Evolutionary conservation across 225 moss, liverwort and hornwort species (phyloP).

Genomic region (Bryoerythrophyllum caledonicum): DNA sequence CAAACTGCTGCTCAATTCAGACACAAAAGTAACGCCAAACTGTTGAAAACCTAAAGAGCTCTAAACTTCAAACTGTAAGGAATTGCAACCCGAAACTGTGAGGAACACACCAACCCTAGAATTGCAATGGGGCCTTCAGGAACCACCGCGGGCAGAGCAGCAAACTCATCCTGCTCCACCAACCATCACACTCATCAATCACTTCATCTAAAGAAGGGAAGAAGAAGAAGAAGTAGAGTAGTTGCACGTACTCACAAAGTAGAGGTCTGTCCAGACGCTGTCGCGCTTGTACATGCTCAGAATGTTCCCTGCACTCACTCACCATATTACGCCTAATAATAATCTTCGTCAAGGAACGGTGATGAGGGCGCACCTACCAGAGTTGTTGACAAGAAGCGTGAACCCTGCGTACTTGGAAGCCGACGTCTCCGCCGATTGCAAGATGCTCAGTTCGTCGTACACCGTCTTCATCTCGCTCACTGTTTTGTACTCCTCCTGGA

Average conservation of each 20-base stretch:
- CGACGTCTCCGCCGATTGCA: constrained; percentile 50
- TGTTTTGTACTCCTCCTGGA: constrained; percentile 12
- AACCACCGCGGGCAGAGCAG: constrained; percentile 65
- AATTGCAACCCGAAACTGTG: too few species aligned
- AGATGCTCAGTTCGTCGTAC: constrained; percentile 64
- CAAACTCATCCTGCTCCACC: constrained; percentile 69
- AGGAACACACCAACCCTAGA: constrained; percentile 62
- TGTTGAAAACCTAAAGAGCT: neutral
- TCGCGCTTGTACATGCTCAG: constrained; percentile 48
- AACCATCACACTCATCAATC: neutral
- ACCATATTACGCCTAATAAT: constrained; percentile 3
- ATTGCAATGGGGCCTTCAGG: constrained; percentile 76
- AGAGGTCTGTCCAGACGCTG: constrained; percentile 47
- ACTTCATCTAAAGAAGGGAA: neutral
- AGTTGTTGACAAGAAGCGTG: constrained; percentile 67
- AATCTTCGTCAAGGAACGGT: neutral
- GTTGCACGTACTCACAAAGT: constrained; percentile 43
- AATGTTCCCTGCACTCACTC: constrained; percentile 44
- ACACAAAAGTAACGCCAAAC: neutral
- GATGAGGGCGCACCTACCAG: constrained; percentile 30
- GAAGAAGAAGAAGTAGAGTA: neutral
- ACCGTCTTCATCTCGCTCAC: constrained; percentile 39
- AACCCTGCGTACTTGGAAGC: constrained; percentile 66
- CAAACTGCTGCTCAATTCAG: too few species aligned
- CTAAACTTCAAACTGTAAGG: too few species aligned